Percentiles rank a stretch among this genome's conserved stretches.
phyloP scores from a whole-genome alignment of 768 basidiomycete species.

The Ephemerocybe angulata region DNA sequence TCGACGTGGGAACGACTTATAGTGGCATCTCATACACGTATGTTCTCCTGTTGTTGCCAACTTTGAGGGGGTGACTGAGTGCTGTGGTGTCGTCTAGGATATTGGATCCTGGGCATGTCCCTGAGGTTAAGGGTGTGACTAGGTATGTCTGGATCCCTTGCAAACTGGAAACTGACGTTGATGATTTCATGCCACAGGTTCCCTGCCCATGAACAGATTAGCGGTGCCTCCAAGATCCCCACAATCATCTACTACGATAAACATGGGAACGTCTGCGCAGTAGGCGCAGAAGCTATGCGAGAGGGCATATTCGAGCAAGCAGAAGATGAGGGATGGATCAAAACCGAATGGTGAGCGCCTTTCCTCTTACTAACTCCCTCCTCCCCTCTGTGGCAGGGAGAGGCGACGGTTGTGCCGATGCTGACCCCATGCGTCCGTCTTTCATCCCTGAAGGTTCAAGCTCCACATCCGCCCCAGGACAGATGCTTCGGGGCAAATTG shows the following conservation, averaged over 20 bases:
- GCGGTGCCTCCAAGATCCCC: slow-evolving; percentile 45
- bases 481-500: neutral
- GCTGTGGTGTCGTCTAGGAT: slow-evolving; percentile 19
- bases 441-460: slow-evolving; percentile 25
- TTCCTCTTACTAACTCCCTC: slow-evolving; percentile 8
- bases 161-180: neutral
- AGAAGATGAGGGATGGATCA: slow-evolving; percentile 42
- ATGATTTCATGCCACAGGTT: slow-evolving; percentile 27
- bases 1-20: slow-evolving; percentile 40
- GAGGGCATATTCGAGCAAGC: slow-evolving; percentile 36
- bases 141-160: slow-evolving; percentile 7
- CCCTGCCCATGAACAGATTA: slow-evolving; percentile 38
- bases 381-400: no score
- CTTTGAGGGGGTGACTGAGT: neutral
- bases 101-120: slow-evolving; percentile 33
- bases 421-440: neutral
- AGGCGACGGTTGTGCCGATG: no score
- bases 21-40: slow-evolving; percentile 41
- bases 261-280: slow-evolving; percentile 31
- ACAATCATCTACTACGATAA: slow-evolving; percentile 45
- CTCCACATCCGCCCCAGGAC: slow-evolving; percentile 14
- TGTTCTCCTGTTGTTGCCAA: neutral
- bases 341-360: slow-evolving; percentile 41
- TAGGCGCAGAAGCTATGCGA: slow-evolving; percentile 41
- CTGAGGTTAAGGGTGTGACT: slow-evolving; percentile 20